Base-by-base conservation (phyloP, 2,329 filamentous ascomycete species). In the Xylariales sp. region DNA sequence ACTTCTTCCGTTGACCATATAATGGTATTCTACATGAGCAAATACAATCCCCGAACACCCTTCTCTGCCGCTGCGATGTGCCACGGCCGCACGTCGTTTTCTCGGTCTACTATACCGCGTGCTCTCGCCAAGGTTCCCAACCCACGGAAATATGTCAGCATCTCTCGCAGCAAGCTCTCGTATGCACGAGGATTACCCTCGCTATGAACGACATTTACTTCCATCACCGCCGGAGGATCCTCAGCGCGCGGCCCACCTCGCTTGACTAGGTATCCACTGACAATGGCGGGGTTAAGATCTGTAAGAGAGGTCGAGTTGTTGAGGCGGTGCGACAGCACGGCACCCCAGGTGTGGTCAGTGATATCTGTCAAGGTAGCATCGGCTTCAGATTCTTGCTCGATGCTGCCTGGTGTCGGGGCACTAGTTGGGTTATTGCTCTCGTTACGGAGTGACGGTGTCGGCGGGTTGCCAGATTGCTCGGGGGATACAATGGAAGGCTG, bases 291-390 rank as follows among this genome's bases (percentile, higher is more conserved):
- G 33, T 69, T 72, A 25, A 74, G 57, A 29, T 81, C 76, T 5
- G 73, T 62, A 13, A 75, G 62, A 4, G 72, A 72, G 8, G 67
- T 61, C 0, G 78, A 75, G 51, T 77, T 82, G 56, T 74, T 79
- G 13, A 83, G 66, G 12, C 79, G 71, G 54, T 88, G 83, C 1
- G 77, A 72, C 29, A 86, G 71, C 13, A 93, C 67, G 5, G 85
- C 75, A 15, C 82, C 85, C 82, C 84, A 91, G 1, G 78, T 84
- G 45, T 87, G 83, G 50, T 93, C 87, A 1, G 80, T 81, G 2
- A 77, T 61, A 52, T 93, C 86, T 14, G 86, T 65, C 10, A 94
- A 73, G 15, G 83, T 76, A 1, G 83, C 77, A 40, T 90, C 85
- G 2, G 70, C 69, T 41, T 84, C 79, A 32, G 72, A 63, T 49